Base-by-base conservation (phyloP, 208 protist species). In the Acanthamoeba sp. region DNA sequence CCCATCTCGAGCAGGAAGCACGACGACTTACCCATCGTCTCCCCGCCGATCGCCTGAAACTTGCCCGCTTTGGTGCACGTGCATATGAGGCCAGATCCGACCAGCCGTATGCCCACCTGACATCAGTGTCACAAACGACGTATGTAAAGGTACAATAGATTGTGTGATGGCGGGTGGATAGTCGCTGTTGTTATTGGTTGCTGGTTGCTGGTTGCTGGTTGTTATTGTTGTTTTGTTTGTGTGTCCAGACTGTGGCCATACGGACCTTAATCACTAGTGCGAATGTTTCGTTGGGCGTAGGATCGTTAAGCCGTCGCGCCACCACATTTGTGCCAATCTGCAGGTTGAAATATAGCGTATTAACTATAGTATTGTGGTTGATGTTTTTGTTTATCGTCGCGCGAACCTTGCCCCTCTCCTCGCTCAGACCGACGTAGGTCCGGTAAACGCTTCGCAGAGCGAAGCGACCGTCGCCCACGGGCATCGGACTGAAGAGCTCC, bases 1-100 rank as follows among this genome's bases (percentile, higher is more conserved):
- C 76, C 76, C 42, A 85, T 34, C 32, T 85, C 76, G 42, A 85
- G 42, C 6, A 85, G 45, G 76, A 85, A 85, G n/a, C 76, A 85
- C 24, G 76, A 50, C 0, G 76, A 85, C 42, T 57, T 85, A 22
- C 42, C 42, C 38, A 16, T 10, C 5, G 16, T 57, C 14, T 57
- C 76, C 0, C 45, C 76, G 40, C 76, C 45, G 2, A 85, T 12
- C 42, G 76, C 76, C 22, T 57, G 40, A 5, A 85, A 64, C 38
- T 71, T 91, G 52, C 85, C 85, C 20, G 55, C 40, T n/a, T 91
- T 91, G 12, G 85, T 45, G 85, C 57, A 64, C 14, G 52, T 76
- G 55, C 85, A 91, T 6, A 91, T 71, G 42, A 91, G 85, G 2
- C 85, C 85, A 24, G 85, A 91, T 10, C 85, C 85, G 27, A 91